Evolutionary conservation across 306 rosid genomes (phyloP).

Genomic region (Gastrolobium bilobum): DNA sequence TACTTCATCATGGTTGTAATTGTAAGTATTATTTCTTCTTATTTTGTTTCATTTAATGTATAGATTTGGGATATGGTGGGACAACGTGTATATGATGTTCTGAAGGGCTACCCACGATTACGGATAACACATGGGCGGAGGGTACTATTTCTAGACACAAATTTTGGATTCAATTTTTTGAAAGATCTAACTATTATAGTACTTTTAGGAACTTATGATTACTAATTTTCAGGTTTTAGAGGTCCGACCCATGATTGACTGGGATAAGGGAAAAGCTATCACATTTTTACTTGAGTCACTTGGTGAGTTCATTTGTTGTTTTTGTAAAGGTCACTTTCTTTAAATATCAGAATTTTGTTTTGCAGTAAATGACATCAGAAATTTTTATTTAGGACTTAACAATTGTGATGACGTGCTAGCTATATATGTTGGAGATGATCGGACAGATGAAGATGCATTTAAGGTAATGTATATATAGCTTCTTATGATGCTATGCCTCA

Average conservation of each 20-base stretch:
- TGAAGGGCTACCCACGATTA: conserved; percentile 74
- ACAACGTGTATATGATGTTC: conserved; percentile 64
- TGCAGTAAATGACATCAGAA: conserved; percentile 44
- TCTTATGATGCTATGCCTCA: not conserved
- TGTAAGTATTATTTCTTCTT: conserved; percentile 12
- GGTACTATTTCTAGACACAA: conserved; percentile 57
- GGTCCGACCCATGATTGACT: conserved; percentile 86
- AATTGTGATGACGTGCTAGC: conserved; percentile 83
- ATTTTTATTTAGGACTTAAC: conserved; percentile 65
- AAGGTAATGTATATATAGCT: conserved; percentile 60
- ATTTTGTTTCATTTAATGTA: conserved; percentile 37
- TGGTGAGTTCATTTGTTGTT: conserved; percentile 62
- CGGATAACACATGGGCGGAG: conserved; percentile 88
- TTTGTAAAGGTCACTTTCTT: not conserved
- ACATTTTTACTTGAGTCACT: conserved; percentile 92
- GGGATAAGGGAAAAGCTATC: conserved; percentile 99
- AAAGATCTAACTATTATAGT: conserved; percentile 6
- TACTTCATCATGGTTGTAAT: not conserved
- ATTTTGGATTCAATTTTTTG: not conserved
- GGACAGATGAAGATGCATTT: conserved; percentile 95
- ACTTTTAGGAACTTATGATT: not conserved
- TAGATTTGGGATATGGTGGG: conserved; percentile 83
- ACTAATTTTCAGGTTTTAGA: conserved; percentile 79
- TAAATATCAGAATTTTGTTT: conserved; percentile 31
- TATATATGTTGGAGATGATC: conserved; percentile 91